Conservation (phyloP, 2,329 filamentous ascomycete species). For the Clarireedia sp. region DNA sequence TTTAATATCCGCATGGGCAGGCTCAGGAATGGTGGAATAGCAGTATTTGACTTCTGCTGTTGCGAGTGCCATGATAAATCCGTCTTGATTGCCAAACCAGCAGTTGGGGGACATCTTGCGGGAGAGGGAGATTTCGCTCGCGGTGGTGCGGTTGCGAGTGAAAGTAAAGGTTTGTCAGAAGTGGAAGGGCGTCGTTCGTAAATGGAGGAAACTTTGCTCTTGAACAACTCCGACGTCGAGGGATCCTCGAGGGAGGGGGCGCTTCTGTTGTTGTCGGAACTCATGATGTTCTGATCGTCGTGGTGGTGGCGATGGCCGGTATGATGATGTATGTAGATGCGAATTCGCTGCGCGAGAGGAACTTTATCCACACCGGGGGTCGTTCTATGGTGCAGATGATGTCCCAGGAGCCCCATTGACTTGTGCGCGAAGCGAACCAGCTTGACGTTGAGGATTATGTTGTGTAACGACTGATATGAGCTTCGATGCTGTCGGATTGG, state of each 20-base stretch:
- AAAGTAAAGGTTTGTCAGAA: slow-evolving; percentile 2
- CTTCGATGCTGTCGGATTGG: too few species aligned
- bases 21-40: neutral
- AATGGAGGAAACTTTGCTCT: neutral
- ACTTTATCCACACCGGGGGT: neutral
- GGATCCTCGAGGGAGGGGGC: neutral
- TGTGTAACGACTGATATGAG: too few species aligned
- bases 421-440: neutral
- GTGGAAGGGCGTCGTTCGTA: slow-evolving; percentile 1
- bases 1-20: neutral
- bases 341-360: slow-evolving; percentile 2
- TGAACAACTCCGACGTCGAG: neutral
- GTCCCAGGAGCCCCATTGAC: slow-evolving; percentile 6
- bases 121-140: neutral
- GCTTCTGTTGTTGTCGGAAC: neutral
- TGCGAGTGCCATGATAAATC: neutral
- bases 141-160: neutral
- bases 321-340: slow-evolving; percentile 5
- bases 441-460: too few species aligned
- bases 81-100: slow-evolving; percentile 1
- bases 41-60: neutral
- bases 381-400: neutral
- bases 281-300: neutral
- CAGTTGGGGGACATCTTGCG: neutral
- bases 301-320: slow-evolving; percentile 1